These are phyloP conservation scores for Chloranthus sessilifolius DNA, from an alignment of 164 flowering plant genomes.

Conservation along the genomic window DNA sequence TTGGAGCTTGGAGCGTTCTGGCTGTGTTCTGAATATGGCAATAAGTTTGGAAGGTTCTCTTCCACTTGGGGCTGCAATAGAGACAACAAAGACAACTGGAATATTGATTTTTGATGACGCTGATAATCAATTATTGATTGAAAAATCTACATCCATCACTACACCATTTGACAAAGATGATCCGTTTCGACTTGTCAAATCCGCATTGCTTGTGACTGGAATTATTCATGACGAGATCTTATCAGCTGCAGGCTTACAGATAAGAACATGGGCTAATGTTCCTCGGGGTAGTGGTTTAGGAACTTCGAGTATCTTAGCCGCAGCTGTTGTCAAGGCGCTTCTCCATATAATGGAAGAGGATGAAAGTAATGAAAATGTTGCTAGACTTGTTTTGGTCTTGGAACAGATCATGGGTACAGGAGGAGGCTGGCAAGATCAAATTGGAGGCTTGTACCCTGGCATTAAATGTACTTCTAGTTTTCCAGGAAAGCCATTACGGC, in stretches of 20 bases:
- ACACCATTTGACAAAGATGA: slow-evolving; percentile 74
- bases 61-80: slow-evolving; percentile 79
- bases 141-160: slow-evolving; percentile 42
- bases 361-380: slow-evolving; percentile 82
- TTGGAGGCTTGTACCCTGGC: slow-evolving; percentile 95
- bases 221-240: slow-evolving; percentile 38
- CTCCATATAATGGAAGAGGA: slow-evolving; percentile 75
- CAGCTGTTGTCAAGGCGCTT: slow-evolving; percentile 95
- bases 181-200: slow-evolving; percentile 90
- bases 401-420: slow-evolving; percentile 99
- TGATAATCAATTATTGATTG: slow-evolving; percentile 46
- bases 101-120: slow-evolving; percentile 63
- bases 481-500: slow-evolving; percentile 89
- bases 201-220: slow-evolving; percentile 86
- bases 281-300: slow-evolving; percentile 99
- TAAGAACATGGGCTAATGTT: slow-evolving; percentile 89
- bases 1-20: slow-evolving; percentile 99
- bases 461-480: slow-evolving; percentile 86
- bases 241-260: slow-evolving; percentile 44
- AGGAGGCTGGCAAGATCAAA: slow-evolving; percentile 99
- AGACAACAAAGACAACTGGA: slow-evolving; percentile 55
- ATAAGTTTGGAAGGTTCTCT: slow-evolving; percentile 69
- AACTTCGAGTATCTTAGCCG: slow-evolving; percentile 95
- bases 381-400: slow-evolving; percentile 82
- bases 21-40: slow-evolving; percentile 94